Conservation (phyloP, 345 rosid species). For the Draba incana region DNA sequence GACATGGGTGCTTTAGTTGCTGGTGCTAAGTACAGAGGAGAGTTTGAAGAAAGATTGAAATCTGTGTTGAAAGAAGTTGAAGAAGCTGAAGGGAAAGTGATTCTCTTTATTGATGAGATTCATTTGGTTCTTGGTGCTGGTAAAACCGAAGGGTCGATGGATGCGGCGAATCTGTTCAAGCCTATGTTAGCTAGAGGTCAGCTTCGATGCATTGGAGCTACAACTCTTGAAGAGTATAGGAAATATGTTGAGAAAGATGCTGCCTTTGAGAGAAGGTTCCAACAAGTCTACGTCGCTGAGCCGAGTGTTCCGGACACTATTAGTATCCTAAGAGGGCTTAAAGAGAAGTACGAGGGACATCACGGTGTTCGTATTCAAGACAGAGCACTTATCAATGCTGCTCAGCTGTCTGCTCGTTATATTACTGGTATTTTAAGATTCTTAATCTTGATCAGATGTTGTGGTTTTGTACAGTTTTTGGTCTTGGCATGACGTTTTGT, state of each 20-base stretch:
- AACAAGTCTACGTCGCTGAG: slow-evolving; percentile 90
- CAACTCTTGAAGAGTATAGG: slow-evolving; percentile 90
- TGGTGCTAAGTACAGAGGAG: slow-evolving; percentile 87
- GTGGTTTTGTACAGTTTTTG: neutral
- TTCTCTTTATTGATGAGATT: slow-evolving; percentile 90
- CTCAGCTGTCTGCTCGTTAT: slow-evolving; percentile 87
- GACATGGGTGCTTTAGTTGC: slow-evolving; percentile 93
- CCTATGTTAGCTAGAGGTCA: slow-evolving; percentile 98
- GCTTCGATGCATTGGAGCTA: slow-evolving; percentile 91
- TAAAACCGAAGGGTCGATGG: slow-evolving; percentile 89
- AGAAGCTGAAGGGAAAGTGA: slow-evolving; percentile 92
- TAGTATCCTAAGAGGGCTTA: slow-evolving; percentile 88
- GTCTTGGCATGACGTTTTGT: slow-evolving; percentile 23
- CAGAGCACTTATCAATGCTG: slow-evolving; percentile 82
- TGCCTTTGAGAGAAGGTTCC: slow-evolving; percentile 91
- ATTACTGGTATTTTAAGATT: slow-evolving; percentile 65
- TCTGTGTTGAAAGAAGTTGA: slow-evolving; percentile 92
- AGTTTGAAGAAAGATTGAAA: slow-evolving; percentile 84
- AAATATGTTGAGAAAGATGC: slow-evolving; percentile 98
- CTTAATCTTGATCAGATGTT: neutral
- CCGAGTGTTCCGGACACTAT: slow-evolving; percentile 84
- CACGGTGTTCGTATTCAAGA: slow-evolving; percentile 93
- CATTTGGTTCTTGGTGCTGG: slow-evolving; percentile 99
- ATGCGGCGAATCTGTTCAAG: slow-evolving; percentile 92
- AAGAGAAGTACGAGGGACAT: slow-evolving; percentile 92